phyloP scores from a whole-genome alignment of 1,284 basidiomycete genomes.

The Ganoderma sp. region DNA sequence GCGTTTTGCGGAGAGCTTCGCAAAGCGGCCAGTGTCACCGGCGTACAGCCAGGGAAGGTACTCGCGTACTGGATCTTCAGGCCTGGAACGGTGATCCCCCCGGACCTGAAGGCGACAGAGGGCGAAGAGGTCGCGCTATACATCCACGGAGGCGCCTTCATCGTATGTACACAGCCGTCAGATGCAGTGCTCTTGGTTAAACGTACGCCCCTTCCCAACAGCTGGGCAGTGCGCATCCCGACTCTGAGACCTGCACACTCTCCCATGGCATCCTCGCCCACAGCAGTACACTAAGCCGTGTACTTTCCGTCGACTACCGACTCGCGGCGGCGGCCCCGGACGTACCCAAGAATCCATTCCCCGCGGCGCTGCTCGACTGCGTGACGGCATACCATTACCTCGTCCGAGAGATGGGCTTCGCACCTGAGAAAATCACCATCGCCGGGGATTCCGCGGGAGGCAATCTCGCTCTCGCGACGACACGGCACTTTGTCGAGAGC shows the following conservation, averaged over 20 bases:
- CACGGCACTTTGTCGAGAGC: conserved; percentile 47
- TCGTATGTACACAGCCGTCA: conserved; percentile 13
- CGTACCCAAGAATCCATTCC: conserved; percentile 43
- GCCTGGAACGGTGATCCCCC: conserved; percentile 23
- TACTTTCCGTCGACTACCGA: conserved; percentile 45
- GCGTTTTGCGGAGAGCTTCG: conserved; percentile 32
- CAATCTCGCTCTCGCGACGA: conserved; percentile 67
- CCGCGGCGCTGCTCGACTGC: conserved; percentile 51
- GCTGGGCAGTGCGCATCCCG: conserved; percentile 29
- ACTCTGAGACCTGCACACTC: conserved; percentile 21
- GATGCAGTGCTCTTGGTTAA: neutral
- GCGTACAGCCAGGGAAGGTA: conserved; percentile 22
- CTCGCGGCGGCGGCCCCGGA: conserved; percentile 35
- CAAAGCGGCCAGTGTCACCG: conserved; percentile 25
- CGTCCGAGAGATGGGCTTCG: conserved; percentile 44
- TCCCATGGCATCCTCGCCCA: conserved; percentile 34
- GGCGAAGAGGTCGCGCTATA: conserved; percentile 30
- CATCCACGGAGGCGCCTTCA: conserved; percentile 29
- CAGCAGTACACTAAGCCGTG: conserved; percentile 32
- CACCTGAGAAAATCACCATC: conserved; percentile 55
- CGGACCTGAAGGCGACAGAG: conserved; percentile 38
- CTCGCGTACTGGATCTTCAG: conserved; percentile 33
- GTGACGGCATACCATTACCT: conserved; percentile 49
- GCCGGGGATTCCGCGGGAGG: conserved; percentile 78
- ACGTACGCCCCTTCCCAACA: conserved; percentile 1